Conservation (phyloP, 371 early-diverging fungal species). For the Actinomucor elegans region DNA sequence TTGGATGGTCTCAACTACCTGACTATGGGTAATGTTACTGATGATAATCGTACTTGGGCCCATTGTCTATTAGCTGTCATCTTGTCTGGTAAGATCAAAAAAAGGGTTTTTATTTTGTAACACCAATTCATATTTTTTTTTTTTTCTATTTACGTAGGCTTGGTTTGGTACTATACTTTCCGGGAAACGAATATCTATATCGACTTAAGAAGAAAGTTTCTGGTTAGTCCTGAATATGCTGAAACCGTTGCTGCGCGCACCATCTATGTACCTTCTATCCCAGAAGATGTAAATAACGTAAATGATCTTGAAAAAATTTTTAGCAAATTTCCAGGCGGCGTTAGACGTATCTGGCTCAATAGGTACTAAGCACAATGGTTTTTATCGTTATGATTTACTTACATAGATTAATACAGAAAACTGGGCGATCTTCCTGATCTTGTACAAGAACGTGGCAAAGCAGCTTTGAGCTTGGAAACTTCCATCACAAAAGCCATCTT, state of each 20-base stretch:
- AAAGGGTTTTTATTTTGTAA: too few relatives aligned
- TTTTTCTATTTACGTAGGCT: slow-evolving; percentile 10
- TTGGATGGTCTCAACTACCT: slow-evolving; percentile 45
- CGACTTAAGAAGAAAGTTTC: slow-evolving; percentile 65
- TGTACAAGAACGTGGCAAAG: slow-evolving; percentile 58
- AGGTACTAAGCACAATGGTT: slow-evolving; percentile 39
- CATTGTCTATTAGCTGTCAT: slow-evolving; percentile 64
- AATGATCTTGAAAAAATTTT: slow-evolving; percentile 54
- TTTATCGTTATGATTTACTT: too few relatives aligned
- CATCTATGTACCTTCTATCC: slow-evolving; percentile 65
- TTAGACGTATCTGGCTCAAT: slow-evolving; percentile 69
- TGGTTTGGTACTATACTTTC: slow-evolving; percentile 55
- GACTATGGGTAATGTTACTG: slow-evolving; percentile 68
- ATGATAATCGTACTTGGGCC: slow-evolving; percentile 60
- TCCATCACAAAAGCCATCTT: slow-evolving; percentile 51
- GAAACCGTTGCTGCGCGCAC: slow-evolving; percentile 64
- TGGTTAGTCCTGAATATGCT: slow-evolving; percentile 59
- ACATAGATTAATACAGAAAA: too few relatives aligned
- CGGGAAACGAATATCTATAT: slow-evolving; percentile 66
- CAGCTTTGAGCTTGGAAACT: slow-evolving; percentile 51
- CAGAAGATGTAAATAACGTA: slow-evolving; percentile 45
- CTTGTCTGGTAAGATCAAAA: slow-evolving; percentile 56
- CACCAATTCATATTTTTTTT: too few relatives aligned
- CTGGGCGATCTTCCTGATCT: slow-evolving; percentile 52
- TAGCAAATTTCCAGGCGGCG: slow-evolving; percentile 72